Evolutionary conservation across 164 flowering plant species (phyloP).

Genomic region (Annona cherimola): DNA sequence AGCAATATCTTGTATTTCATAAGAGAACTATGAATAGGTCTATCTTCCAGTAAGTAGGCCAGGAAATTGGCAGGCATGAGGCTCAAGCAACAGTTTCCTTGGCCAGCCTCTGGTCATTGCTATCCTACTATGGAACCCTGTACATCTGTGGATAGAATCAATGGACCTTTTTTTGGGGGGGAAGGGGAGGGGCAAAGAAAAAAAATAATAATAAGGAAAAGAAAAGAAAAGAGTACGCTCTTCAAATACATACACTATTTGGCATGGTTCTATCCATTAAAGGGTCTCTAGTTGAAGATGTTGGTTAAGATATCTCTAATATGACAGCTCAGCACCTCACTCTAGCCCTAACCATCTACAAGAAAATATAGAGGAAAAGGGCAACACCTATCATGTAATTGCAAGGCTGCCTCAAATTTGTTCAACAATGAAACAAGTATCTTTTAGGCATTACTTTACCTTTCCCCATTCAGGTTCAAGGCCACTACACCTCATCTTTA

Average conservation of each 20-base stretch:
- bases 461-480: conserved; percentile 90
- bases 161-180: no score
- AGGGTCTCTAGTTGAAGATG: background rate
- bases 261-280: background rate
- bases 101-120: no score
- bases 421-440: background rate
- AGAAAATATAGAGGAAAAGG: no score
- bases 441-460: conserved; percentile 36
- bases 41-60: no score
- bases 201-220: no score
- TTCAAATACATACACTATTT: no score
- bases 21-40: background rate
- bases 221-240: no score
- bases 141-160: no score
- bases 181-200: no score
- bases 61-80: background rate
- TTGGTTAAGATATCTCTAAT: background rate
- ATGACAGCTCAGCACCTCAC: background rate
- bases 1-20: background rate
- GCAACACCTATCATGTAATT: background rate
- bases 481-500: conserved; percentile 85
- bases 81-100: no score
- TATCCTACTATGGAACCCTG: no score
- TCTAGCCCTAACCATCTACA: background rate
- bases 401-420: background rate